Base-by-base conservation (phyloP, 208 protist genomes). In the Crithidia bombi region DNA sequence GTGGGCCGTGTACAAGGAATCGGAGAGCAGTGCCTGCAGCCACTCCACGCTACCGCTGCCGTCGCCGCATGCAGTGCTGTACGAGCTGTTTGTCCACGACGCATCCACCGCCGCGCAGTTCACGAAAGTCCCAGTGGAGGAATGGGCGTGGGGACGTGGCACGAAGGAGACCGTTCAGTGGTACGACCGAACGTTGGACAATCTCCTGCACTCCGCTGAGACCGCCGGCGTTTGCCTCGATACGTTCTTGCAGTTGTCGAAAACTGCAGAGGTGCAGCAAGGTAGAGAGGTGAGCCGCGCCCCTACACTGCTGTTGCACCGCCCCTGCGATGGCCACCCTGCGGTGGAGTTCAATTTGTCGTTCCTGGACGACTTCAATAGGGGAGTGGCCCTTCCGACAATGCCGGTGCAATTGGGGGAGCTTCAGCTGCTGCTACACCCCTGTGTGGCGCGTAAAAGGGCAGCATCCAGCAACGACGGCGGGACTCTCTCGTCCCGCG, bases 331-430 rank as follows among this genome's bases (percentile, higher is more conserved):
- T 46, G 75, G 73, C 10, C 41, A 61, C 0, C 61, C 61, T 17
- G 73, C 63, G 5, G 71, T 79, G 35, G 67, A 74, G 49, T n/a
- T 73, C 32, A 46, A 57, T 32, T 38, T 64, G 15, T 47, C 51
- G 15, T 47, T 51, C 39, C 23, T 59, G 23, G 11, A 33, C 19
- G 21, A 3, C 12, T 30, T 65, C 12, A 75, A 65, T n/a, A 21
- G 3, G 33, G 44, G 38, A 4, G 35, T 74, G 10, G 50, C 67
- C 46, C 66, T 91, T 15, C 88, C 88, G 12, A 46, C 49, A 3
- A 55, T 94, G 46, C 79, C 72, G 14, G 15, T 86, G 28, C 85
- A 90, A 49, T 26, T 62, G 17, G 88, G 88, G 17, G 88, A 94
- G 50, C 5, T 85, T 32, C 61, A 75, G 5, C 15, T 55, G 14